Conservation (phyloP, 352 stramenopile species). For the Globisporangium orthogonon region DNA sequence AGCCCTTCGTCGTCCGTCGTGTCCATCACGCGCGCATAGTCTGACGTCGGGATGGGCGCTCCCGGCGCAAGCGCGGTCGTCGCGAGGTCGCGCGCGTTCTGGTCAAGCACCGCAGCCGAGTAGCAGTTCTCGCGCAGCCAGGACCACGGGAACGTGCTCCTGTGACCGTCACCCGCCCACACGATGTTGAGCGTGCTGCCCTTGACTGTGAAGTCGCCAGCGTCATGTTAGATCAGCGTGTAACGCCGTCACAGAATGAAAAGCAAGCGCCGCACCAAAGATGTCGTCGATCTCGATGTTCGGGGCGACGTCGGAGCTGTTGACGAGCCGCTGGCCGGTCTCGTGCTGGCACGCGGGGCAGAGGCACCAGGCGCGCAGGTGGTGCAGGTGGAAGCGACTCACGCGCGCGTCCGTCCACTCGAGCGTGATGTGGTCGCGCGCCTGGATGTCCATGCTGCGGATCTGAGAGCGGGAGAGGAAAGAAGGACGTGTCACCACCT, state of each 20-base stretch:
- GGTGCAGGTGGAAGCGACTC: slow-evolving; percentile 69
- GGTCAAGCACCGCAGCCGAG: slow-evolving; percentile 40
- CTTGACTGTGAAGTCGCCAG: slow-evolving; percentile 35
- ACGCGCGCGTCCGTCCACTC: slow-evolving; percentile 67
- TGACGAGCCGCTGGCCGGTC: slow-evolving; percentile 79
- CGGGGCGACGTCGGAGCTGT: slow-evolving; percentile 50
- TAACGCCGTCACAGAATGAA: neutral
- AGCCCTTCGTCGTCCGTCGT: slow-evolving; percentile 49
- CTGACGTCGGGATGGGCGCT: slow-evolving; percentile 39
- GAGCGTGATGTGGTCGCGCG: slow-evolving; percentile 67
- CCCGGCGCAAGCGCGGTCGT: slow-evolving; percentile 40
- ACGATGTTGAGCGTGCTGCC: slow-evolving; percentile 61
- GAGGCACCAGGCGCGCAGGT: slow-evolving; percentile 73
- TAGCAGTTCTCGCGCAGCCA: slow-evolving; percentile 83
- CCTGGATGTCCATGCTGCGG: slow-evolving; percentile 59
- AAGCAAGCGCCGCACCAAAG: slow-evolving; percentile 32
- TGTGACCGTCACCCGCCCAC: slow-evolving; percentile 55
- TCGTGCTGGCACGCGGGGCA: slow-evolving; percentile 65
- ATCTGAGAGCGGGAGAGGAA: slow-evolving; percentile 21
- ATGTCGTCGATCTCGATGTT: slow-evolving; percentile 66
- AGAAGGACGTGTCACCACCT: neutral
- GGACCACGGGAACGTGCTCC: slow-evolving; percentile 58
- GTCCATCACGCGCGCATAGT: slow-evolving; percentile 64
- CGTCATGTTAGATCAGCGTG: neutral
- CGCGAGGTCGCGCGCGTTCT: slow-evolving; percentile 35